Conservation (phyloP, 805 yeast species). For the Komagataella phaffii region DNA sequence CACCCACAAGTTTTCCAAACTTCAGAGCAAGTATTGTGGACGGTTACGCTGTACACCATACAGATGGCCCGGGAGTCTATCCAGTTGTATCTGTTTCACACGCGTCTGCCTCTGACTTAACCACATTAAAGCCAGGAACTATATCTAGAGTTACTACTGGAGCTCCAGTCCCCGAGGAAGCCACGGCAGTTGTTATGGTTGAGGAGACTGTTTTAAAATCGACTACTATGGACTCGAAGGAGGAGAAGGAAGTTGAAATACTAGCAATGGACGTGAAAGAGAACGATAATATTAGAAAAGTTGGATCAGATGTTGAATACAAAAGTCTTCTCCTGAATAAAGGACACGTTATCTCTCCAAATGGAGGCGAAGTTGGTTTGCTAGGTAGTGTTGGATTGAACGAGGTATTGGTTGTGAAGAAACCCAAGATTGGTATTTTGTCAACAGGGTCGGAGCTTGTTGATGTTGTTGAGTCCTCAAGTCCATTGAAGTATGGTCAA, state of each 20-base stretch:
- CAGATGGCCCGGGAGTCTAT: constrained; percentile 31
- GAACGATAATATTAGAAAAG: constrained; percentile 31
- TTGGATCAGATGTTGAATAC: constrained; percentile 31
- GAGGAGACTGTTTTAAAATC: constrained; percentile 31
- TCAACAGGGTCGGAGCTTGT: constrained; percentile 41
- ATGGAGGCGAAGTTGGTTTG: constrained; percentile 38
- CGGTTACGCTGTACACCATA: constrained; percentile 35
- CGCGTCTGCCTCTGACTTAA: constrained; percentile 20
- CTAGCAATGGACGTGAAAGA: constrained; percentile 22
- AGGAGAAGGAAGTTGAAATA: constrained; percentile 26
- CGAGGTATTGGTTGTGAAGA: constrained; percentile 21
- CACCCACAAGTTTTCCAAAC: constrained; percentile 28
- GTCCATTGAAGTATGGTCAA: constrained; percentile 23
- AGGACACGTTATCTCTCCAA: constrained; percentile 21
- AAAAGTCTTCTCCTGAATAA: constrained; percentile 22
- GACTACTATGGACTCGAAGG: constrained; percentile 22
- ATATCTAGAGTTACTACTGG: constrained; percentile 41
- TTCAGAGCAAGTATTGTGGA: constrained; percentile 44
- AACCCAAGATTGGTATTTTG: constrained; percentile 31
- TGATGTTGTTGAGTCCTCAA: constrained; percentile 11
- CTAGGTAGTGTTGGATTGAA: constrained; percentile 32
- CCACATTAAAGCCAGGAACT: constrained; percentile 13
- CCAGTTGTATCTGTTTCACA: constrained; percentile 27
- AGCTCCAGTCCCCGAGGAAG: constrained; percentile 41
- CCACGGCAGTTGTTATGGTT: constrained; percentile 39